Base-by-base conservation (phyloP, 2,329 filamentous ascomycete genomes). In the Zymoseptoria passerinii region DNA sequence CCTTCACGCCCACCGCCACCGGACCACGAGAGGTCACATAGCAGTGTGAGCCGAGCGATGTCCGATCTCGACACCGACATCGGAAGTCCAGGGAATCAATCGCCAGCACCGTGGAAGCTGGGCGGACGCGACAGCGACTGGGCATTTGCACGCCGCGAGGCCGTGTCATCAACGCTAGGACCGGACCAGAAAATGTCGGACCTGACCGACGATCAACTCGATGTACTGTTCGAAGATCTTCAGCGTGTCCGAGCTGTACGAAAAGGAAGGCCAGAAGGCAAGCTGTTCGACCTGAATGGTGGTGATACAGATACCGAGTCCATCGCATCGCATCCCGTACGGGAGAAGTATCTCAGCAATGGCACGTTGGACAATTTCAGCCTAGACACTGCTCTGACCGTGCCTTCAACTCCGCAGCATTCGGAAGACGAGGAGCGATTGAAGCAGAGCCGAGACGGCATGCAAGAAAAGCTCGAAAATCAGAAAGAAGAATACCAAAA, bases 291-390 rank as follows among this genome's bases (percentile, higher is more conserved):
- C 50, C 76, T 75, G 13, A 66, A 64, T 16, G 65, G 64, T 9
- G 67, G 62, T 16, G 79, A 80, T 48, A 92, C 96, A 58, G 94
- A 97, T 71, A 84, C 86, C 56, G 94, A 99, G 65, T 96, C 92
- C 0, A 83, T 88, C 52, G 88, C 86, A 28, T 96, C 92, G 0
- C 96, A 92, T 69, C 66, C 64, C 4, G 57, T 61, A 28, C 83
- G 94, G 54, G 94, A 99, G 67, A 97, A 97, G 70, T 97, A 97
- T 73, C 83, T 96, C 77, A 96, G 92, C 2, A 94, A 88, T 57
- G 92, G 92, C 1, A 71, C 92, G 0, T 81, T 97, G 55, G 94
- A 99, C 74, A 96, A 95, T 71, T 94, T 96, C 68, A 97, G 92
- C 1, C 80, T 99, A 16, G 94, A 99, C 71, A 99, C 94, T 1